Evolutionary conservation across 2,329 filamentous ascomycete species (phyloP), one percentile per base, ranked within the genome.

Genomic region (Aspergillus sp.): DNA sequence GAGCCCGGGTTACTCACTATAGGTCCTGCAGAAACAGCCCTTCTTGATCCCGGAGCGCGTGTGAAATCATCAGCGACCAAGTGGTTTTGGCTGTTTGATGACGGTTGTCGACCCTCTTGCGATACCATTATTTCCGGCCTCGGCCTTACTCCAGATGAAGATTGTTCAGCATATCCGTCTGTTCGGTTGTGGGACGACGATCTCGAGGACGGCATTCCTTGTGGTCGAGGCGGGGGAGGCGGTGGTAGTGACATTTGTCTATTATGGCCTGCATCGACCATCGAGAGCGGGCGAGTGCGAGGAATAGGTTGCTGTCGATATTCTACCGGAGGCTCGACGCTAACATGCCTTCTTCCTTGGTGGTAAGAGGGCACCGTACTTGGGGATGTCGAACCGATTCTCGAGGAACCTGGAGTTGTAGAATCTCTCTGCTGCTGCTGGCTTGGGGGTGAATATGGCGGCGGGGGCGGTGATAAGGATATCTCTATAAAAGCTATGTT

Each of bases 11-110:
- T 65, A 27, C 57, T 61, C 11, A 65, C 64, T 31, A 69, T 56
- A 5, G 70, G 68, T 3, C 69, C 69, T 11, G 70, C 68, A 33
- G 71, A 74, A 13, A 65, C 70, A 26, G 71, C 71, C 51, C 71
- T 64, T 48, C 67, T 66, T 1, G 70, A 66, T 7, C 61, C 60
- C 42, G 70, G 70, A 5, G 70, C 60, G 13, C 60, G 60, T 30
- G 56, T 39, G n/a, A 44, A 45, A 31, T 50, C 48, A 43, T 61
- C 34, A 33, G 44, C 33, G 11, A 26, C 49, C 46, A 43, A 19
- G 41, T 48, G 51, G 37, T 39, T 36, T 37, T 50, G 41, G 35
- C 39, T 44, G 11, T 54, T 42, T 28, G 52, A 48, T 32, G 57
- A 44, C 6, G 54, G 43, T 9, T 47, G 46, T 37, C 56, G 40